phyloP scores from a whole-genome alignment of 768 basidiomycete genomes.

The Porpolomopsis calyptriformis region DNA sequence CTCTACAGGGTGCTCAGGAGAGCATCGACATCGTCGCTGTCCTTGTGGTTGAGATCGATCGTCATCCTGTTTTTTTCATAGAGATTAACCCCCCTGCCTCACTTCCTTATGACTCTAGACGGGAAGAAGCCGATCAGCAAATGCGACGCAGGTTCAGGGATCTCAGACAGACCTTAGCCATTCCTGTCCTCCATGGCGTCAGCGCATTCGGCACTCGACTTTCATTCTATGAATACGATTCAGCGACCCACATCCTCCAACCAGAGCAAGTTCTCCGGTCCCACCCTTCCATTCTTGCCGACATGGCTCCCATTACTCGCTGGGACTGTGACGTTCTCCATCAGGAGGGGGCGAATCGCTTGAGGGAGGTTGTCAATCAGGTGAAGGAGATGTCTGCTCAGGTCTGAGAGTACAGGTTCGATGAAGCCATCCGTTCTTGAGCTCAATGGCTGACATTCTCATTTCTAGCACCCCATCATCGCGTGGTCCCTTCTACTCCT shows the following conservation, averaged over 20 bases:
- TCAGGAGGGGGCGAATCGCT: slow-evolving; percentile 20
- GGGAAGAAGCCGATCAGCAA: slow-evolving; percentile 12
- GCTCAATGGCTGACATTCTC: no score
- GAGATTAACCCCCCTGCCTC: slow-evolving; percentile 9
- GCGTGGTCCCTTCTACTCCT: no score
- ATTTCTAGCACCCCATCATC: no score
- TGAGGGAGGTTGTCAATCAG: slow-evolving; percentile 22
- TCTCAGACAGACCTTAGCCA: slow-evolving; percentile 5
- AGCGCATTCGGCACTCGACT: slow-evolving; percentile 13
- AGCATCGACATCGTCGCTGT: slow-evolving; percentile 4
- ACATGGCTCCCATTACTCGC: slow-evolving; percentile 20
- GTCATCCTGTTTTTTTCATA: slow-evolving; percentile 13
- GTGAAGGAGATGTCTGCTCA: slow-evolving; percentile 3
- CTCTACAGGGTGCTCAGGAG: neutral
- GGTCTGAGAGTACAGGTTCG: neutral
- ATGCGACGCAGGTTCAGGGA: slow-evolving; percentile 12
- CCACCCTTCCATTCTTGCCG: slow-evolving; percentile 10
- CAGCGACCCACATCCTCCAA: slow-evolving; percentile 7
- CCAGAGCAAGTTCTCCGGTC: slow-evolving; percentile 9
- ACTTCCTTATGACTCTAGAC: slow-evolving; percentile 9
- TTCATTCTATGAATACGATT: slow-evolving; percentile 11
- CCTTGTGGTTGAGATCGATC: slow-evolving; percentile 7
- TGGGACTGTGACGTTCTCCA: slow-evolving; percentile 29
- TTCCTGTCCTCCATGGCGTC: slow-evolving; percentile 9
- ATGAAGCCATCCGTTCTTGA: no score